Base-by-base conservation (phyloP, 2,329 filamentous ascomycete genomes). In the Stagonosporopsis vannaccii region DNA sequence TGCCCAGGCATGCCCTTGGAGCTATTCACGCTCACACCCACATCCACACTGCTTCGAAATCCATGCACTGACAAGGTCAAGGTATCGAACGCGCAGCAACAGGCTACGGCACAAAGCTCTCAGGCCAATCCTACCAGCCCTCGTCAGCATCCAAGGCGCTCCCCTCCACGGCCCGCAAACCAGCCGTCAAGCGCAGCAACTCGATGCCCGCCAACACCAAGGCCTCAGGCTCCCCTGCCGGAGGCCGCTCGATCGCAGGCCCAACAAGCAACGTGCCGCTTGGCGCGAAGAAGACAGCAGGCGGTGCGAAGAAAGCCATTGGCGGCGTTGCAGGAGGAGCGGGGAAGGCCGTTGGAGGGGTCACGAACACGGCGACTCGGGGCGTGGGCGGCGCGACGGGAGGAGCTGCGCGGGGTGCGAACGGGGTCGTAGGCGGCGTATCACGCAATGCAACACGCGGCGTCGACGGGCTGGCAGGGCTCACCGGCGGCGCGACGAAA, bases 51-150 rank as follows among this genome's bases (percentile, higher is more conserved):
- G 32, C n/a, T 2, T 6, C 32, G 12, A 20, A 11, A 13, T 12
- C 8, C 9, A 12, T 37, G 17, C 4, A 37, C 40, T 28, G 13
- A 25, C 9, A 13, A 6, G 9, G 6, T 5, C 3, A 19, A 75
- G 73, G 67, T 22, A 63, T 76, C 47, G 72, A 76, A 53, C 63
- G 58, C n/a, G 66, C 65, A 49, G 72, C 70, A 7, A 67, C 68
- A 6, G 50, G 52, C 33, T 75, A 75, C 45, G 69, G 71, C 33
- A 52, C 56, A 8, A 59, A 67, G 25, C 70, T 75, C 42, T 60
- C 65, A 4, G 72, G 72, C 6, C 69, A 75, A 58, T 60, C 59
- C 4, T 70, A 73, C 56, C 49, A 69, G 36, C 49, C 68, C 2
- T 61, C 64, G 6, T 60, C 65, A 13, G 59, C 64, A 6, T 60